phyloP scores from a whole-genome alignment of 345 rosid species.

The Rhodomyrtus tomentosa region DNA sequence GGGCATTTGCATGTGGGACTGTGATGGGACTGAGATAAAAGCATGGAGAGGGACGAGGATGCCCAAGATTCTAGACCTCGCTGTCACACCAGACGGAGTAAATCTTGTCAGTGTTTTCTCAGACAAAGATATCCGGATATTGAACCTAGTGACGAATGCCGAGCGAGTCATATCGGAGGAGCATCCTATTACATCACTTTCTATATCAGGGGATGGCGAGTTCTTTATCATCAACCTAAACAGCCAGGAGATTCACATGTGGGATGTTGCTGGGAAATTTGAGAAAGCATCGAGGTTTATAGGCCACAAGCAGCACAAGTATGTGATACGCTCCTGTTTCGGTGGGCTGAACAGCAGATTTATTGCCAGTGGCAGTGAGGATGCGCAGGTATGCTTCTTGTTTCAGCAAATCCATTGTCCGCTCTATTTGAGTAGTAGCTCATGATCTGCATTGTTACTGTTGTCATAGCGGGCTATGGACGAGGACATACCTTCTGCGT shows the following conservation, averaged over 20 bases:
- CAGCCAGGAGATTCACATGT: slow-evolving; percentile 81
- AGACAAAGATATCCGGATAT: slow-evolving; percentile 50
- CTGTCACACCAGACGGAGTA: slow-evolving; percentile 72
- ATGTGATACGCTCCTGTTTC: slow-evolving; percentile 81
- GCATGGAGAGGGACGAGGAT: slow-evolving; percentile 76
- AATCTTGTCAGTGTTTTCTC: slow-evolving; percentile 50
- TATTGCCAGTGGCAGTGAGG: slow-evolving; percentile 88
- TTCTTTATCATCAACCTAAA: slow-evolving; percentile 71
- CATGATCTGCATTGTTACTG: not conserved
- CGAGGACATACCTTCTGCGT: not conserved
- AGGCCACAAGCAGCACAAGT: slow-evolving; percentile 72
- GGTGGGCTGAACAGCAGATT: slow-evolving; percentile 71
- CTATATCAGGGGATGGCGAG: slow-evolving; percentile 54
- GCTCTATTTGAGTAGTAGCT: not conserved
- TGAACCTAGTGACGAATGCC: slow-evolving; percentile 47
- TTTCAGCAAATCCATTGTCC: not conserved
- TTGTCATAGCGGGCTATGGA: not conserved
- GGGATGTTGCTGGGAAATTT: slow-evolving; percentile 77
- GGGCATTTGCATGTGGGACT: slow-evolving; percentile 85
- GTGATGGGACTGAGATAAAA: slow-evolving; percentile 71
- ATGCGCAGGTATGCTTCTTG: slow-evolving; percentile 45
- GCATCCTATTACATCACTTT: slow-evolving; percentile 53
- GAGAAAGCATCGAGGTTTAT: slow-evolving; percentile 39
- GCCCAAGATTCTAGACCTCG: slow-evolving; percentile 79
- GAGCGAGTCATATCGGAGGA: slow-evolving; percentile 60